phyloP scores from a whole-genome alignment of 257 asterid species.

The Prunella vulgaris region DNA sequence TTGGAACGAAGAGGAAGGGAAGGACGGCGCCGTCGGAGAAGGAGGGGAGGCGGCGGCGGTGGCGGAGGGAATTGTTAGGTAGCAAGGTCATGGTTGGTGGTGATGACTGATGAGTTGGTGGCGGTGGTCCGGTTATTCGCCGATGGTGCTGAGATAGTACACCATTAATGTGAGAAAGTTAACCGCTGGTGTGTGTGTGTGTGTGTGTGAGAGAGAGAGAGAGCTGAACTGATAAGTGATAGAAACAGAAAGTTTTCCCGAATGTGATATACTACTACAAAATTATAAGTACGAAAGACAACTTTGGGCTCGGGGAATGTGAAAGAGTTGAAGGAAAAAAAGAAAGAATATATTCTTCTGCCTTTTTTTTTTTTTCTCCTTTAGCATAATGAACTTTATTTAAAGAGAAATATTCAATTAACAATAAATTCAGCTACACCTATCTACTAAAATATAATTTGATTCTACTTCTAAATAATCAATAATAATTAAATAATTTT shows the following conservation, averaged over 20 bases:
- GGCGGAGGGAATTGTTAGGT: slow-evolving; percentile 23
- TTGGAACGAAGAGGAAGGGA: slow-evolving; percentile 41
- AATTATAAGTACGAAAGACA: slow-evolving; percentile 16
- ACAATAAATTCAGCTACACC: too few relatives aligned
- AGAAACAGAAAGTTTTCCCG: not conserved
- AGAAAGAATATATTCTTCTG: not conserved
- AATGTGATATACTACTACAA: too few relatives aligned
- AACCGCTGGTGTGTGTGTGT: not conserved
- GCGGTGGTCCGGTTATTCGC: not conserved
- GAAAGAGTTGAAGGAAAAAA: too few relatives aligned
- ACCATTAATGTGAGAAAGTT: not conserved
- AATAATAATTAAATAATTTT: too few relatives aligned
- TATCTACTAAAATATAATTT: too few relatives aligned
- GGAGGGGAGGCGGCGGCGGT: slow-evolving; percentile 26
- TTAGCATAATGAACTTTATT: not conserved
- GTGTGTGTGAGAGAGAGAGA: slow-evolving; percentile 8
- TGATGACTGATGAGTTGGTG: not conserved
- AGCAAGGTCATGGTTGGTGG: not conserved
- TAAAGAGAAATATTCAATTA: too few relatives aligned
- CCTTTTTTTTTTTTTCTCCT: not conserved
- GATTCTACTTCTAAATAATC: too few relatives aligned
- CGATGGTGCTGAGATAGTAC: not conserved
- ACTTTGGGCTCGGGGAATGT: not conserved
- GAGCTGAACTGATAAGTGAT: not conserved
- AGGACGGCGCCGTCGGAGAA: slow-evolving; percentile 30